Evolutionary conservation across 2,329 filamentous ascomycete species (phyloP), one percentile per base, ranked within the genome.

Genomic region (Stagonosporopsis tanaceti): DNA sequence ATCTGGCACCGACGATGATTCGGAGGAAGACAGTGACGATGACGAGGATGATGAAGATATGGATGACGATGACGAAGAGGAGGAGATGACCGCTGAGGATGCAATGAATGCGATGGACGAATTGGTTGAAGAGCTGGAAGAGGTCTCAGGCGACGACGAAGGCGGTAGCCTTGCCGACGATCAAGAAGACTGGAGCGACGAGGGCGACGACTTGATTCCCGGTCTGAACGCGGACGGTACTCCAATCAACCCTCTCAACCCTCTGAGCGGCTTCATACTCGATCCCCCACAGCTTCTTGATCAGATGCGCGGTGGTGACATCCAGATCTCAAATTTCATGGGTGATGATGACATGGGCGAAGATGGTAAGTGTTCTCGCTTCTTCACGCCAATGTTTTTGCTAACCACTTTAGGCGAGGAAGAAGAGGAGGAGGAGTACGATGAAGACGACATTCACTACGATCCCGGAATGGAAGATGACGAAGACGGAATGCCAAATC

Each of bases 391-490:
- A 5, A 8, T 11, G 3, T 14, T 8, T 15, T 32, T 47, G 24
- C 41, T 65, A 47, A 65, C 60, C 87, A 82, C 57, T 61, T 37
- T 28, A 57, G 47, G 71, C 70, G 56, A 59, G 67, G 81, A 79
- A 64, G 78, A 82, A 61, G 83, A 82, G 30, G 81, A 32, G 30
- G 30, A 32, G 30, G 30, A 90, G 38, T 88, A 89, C 40, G 86
- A 89, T 22, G 86, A 87, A 25, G 86, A 87, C 28, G 86, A 87
- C 15, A 84, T 90, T 64, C 88, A 81, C 30, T 84, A 82, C 62
- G 79, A 84, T 67, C 79, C 80, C 28, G 81, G 80, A 22, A 69
- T 79, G 47, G 81, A 83, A 67, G 77, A 81, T 15, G 79, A 80
- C 27, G 79, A 81, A 28, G 76, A 78, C 25, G 76, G 71, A 14